Evolutionary conservation across 441 rosid genomes (phyloP), one percentile per base, ranked within the genome.

Genomic region (Populus trichocarpa): DNA sequence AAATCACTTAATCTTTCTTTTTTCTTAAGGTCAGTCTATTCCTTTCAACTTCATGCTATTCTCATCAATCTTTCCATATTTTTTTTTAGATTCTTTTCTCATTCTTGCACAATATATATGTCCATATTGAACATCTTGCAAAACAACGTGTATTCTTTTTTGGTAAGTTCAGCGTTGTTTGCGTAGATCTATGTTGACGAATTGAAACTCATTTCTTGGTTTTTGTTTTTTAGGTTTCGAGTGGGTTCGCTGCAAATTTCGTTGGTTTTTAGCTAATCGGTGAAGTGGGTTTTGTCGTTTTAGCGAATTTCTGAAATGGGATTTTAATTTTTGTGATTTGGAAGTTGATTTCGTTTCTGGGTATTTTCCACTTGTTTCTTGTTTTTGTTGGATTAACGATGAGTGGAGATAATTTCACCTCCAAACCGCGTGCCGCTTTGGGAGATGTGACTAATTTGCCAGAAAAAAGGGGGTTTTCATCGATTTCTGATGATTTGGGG

Each of bases 391-490:
- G 40, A 59, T 71, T 71, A 76, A 80, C 59, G 75, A 89, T 91
- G 95, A 84, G 83, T 80, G 92, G 88, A 76, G 90, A 89, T 59
- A 86, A 82, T 69, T 82, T 82, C 78, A 83, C 74, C 38, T 72
- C 77, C 40, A 72, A 73, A 61, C 53, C 64, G 18, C 89, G 92
- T 42, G 78, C 74, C 16, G 84, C 79, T 57, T 86, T 93, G 76
- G 84, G 89, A 23, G 98, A 95, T 84, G 65, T 92, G 80, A 89
- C 92, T 16, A 95, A 92, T 76, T 71, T 79, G 8, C 83, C 91
- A 0, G 77, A 42, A 14, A 93, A 93, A 71, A 86, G 98, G 80
- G 86, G 77, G 1, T 68, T 84, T 74, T 88, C 93, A 0, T 81
- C 77, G 72, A 78, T 86, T 87, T 72, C 79, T 2, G 87, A 79